Evolutionary conservation across 768 basidiomycete genomes (phyloP).

Genomic region (Bullera alba): DNA sequence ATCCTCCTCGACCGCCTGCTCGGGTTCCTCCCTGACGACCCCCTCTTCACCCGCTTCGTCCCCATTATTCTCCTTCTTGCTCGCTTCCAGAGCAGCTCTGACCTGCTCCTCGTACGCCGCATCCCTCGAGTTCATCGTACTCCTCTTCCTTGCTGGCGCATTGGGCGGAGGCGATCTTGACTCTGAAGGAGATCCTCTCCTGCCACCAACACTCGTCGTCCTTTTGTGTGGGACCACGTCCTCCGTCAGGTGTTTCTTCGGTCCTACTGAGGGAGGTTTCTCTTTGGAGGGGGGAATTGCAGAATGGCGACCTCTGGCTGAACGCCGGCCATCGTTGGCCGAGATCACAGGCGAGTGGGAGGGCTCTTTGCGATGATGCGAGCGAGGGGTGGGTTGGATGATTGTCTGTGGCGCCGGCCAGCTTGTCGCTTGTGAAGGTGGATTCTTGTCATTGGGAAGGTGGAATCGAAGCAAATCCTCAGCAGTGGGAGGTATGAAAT

Average conservation of each 20-base stretch:
- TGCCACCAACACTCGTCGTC: slow-evolving; percentile 2
- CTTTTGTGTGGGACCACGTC: background rate
- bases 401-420: slow-evolving; percentile 20
- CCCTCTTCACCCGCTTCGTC: slow-evolving; percentile 30
- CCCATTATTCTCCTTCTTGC: slow-evolving; percentile 47
- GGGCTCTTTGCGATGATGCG: slow-evolving; percentile 24
- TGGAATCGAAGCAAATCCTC: slow-evolving; percentile 26
- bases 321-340: background rate
- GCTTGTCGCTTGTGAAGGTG: slow-evolving; percentile 40
- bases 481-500: slow-evolving; percentile 28
- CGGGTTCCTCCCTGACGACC: slow-evolving; percentile 14
- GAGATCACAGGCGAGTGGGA: no score
- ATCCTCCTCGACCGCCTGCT: slow-evolving; percentile 5
- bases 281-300: slow-evolving; percentile 6
- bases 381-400: slow-evolving; percentile 10
- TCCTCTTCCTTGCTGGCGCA: slow-evolving; percentile 64
- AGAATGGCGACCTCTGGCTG: background rate
- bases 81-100: slow-evolving; percentile 41
- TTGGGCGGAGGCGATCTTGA: slow-evolving; percentile 16
- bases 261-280: slow-evolving; percentile 9
- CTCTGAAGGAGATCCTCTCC: slow-evolving; percentile 5
- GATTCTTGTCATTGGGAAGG: slow-evolving; percentile 23
- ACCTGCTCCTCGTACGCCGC: slow-evolving; percentile 77
- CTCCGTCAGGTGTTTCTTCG: slow-evolving; percentile 2
- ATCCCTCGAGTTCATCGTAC: slow-evolving; percentile 96